Base-by-base conservation (phyloP, 1,284 basidiomycete genomes). In the Salmacisia buchloeana region DNA sequence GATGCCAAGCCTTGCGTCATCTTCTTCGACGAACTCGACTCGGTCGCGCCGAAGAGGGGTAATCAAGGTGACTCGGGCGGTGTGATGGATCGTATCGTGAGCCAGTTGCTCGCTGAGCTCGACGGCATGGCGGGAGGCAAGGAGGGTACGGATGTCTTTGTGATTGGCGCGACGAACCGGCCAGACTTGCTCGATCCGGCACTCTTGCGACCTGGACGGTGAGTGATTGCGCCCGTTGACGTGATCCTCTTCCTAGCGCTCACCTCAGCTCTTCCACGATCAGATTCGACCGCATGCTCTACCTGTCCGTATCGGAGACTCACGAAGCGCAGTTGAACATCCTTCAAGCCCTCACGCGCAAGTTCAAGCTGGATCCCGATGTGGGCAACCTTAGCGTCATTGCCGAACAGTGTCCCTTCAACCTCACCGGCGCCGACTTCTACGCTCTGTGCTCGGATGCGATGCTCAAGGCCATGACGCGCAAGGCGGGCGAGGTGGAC, bases 251-350 rank as follows among this genome's bases (percentile, higher is more conserved):
- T 38, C 15, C n/a, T n/a, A n/a, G n/a, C n/a, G n/a, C n/a, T n/a
- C 3, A 21, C 31, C 31, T 0, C 3, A 25, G 2, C n/a, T 35
- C 27, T 12, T 15, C 12, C 71, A n/a, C n/a, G n/a, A n/a, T n/a
- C n/a, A 93, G 94, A 67, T 99, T 99, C 82, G 96, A 99, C 79
- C 89, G 92, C 10, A 88, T 98, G 89, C 84, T 99, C 31, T 99
- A 98, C 81, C 86, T 99, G 57, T 91, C 91, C 29, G 88, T 97
- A n/a, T 89, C 89, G 81, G 86, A 89, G 60, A 91, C 89, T 0
- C 89, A 97, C 81, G 85, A 86, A 43, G 90, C 89, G 1, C 94
- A 98, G 77, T 82, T 89, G 39, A 88, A 89, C 70, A 94, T 98
- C 74, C 82, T 98, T 0, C 86, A 89, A 76, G 94, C 96, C 1